Evolutionary conservation across 768 basidiomycete species (phyloP).

Genomic region (Obba rivulosa): DNA sequence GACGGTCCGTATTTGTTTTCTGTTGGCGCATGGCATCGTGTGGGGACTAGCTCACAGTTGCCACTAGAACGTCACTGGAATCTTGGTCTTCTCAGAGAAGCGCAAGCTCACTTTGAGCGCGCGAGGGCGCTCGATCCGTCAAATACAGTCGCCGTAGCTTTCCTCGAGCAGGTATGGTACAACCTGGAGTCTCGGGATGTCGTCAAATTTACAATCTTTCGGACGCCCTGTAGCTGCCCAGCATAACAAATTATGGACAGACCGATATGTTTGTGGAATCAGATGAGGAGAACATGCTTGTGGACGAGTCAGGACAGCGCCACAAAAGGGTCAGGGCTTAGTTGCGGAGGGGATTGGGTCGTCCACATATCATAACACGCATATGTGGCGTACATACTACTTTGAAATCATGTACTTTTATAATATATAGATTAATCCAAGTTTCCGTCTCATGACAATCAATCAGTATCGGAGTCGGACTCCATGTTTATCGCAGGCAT

Average conservation of each 20-base stretch:
- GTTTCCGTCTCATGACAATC: neutral
- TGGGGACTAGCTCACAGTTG: neutral
- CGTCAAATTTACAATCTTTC: slow-evolving; percentile 1
- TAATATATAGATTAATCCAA: too few species aligned
- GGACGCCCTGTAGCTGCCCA: slow-evolving; percentile 9
- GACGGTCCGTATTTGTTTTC: neutral
- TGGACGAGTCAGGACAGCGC: slow-evolving; percentile 20
- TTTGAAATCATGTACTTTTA: too few species aligned
- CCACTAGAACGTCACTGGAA: slow-evolving; percentile 17
- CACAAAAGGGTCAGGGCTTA: slow-evolving; percentile 33
- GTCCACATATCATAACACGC: too few species aligned
- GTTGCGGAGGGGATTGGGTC: neutral
- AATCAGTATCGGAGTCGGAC: slow-evolving; percentile 68
- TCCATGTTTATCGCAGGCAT: slow-evolving; percentile 75
- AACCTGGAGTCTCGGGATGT: slow-evolving; percentile 6
- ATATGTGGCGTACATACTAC: too few species aligned
- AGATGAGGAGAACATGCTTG: slow-evolving; percentile 31
- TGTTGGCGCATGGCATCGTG: neutral
- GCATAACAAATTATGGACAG: slow-evolving; percentile 6
- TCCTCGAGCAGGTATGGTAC: slow-evolving; percentile 46
- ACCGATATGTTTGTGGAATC: slow-evolving; percentile 24
- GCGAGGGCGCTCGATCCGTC: slow-evolving; percentile 54
- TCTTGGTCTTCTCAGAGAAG: slow-evolving; percentile 39
- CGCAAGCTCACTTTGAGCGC: slow-evolving; percentile 62
- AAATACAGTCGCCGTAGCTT: slow-evolving; percentile 46